A percentile compares a stretch with the other conserved stretches of the same genome.
Conservation (phyloP, 148 eudicot species). For the Camellia granthamiana region DNA sequence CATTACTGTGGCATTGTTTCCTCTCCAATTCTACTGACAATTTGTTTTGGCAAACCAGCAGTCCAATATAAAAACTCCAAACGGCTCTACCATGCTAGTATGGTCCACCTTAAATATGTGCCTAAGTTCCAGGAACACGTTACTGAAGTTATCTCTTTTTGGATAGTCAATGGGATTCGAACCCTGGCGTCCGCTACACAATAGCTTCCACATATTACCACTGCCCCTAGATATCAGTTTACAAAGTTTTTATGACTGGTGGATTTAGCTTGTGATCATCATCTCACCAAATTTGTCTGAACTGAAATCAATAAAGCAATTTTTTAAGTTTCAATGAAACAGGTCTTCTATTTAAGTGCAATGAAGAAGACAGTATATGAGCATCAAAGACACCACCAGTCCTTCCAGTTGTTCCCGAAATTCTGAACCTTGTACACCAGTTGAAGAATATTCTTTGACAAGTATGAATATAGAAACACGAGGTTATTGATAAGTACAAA, state of each 20-base stretch:
- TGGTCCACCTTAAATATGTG: background rate
- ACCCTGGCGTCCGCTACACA: no score
- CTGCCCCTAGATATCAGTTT: no score
- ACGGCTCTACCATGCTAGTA: background rate
- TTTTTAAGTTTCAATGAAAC: background rate
- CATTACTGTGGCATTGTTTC: background rate
- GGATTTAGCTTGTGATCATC: no score
- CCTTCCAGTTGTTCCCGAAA: slow-evolving; percentile 14
- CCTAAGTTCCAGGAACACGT: slow-evolving; percentile 3
- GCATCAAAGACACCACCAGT: background rate
- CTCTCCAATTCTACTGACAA: background rate
- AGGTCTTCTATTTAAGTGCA: background rate
- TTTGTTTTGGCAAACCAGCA: background rate
- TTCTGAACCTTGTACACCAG: slow-evolving; percentile 13
- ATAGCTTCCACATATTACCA: no score
- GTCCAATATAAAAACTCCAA: slow-evolving; percentile 2
- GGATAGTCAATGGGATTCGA: no score
- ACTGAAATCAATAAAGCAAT: slow-evolving; percentile 10
- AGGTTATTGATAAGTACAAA: background rate
- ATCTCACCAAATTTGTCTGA: background rate
- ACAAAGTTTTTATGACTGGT: no score
- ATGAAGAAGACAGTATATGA: slow-evolving; percentile 8
- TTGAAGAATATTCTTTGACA: background rate
- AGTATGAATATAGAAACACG: background rate
- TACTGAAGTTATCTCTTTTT: no score